Conservation (phyloP, 2,329 filamentous ascomycete species). For the Trichophaea hybrida region DNA sequence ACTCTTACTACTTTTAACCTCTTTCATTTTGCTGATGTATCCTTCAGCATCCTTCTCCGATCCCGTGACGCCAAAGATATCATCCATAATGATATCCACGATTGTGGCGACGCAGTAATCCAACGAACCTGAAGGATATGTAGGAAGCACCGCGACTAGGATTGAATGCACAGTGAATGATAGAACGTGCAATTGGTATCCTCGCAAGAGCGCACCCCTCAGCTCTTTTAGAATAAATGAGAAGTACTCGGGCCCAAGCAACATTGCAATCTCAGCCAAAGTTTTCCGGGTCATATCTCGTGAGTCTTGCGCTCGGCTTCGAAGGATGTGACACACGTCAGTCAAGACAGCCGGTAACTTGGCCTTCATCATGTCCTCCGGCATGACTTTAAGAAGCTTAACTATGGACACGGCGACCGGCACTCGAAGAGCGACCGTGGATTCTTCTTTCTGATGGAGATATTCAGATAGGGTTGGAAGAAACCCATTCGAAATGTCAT, state of each 20-base stretch:
- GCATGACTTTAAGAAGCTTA: slow-evolving; percentile 70
- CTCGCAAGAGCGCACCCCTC: slow-evolving; percentile 63
- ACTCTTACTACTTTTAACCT: slow-evolving; percentile 95
- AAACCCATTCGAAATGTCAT: slow-evolving; percentile 60
- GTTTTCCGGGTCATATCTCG: slow-evolving; percentile 85
- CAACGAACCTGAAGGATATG: slow-evolving; percentile 65
- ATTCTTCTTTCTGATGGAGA: slow-evolving; percentile 86
- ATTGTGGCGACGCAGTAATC: slow-evolving; percentile 74
- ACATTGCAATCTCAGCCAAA: slow-evolving; percentile 62
- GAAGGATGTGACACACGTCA: slow-evolving; percentile 82
- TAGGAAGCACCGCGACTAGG: slow-evolving; percentile 57
- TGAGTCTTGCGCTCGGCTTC: slow-evolving; percentile 75
- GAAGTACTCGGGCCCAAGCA: slow-evolving; percentile 71
- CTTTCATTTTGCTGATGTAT: slow-evolving; percentile 89
- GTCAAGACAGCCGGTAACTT: slow-evolving; percentile 72
- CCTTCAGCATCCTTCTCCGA: slow-evolving; percentile 96
- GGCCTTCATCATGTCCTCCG: slow-evolving; percentile 54
- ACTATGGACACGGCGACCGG: slow-evolving; percentile 79
- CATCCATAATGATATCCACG: slow-evolving; percentile 82
- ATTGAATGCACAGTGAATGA: slow-evolving; percentile 93
- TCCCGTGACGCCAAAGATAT: slow-evolving; percentile 82
- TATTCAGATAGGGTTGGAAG: slow-evolving; percentile 69
- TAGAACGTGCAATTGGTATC: slow-evolving; percentile 87
- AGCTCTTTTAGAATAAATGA: slow-evolving; percentile 90
- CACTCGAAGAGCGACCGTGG: slow-evolving; percentile 81